Base-by-base conservation (phyloP, 129 eudicot genomes). In the Helianthus annuus region DNA sequence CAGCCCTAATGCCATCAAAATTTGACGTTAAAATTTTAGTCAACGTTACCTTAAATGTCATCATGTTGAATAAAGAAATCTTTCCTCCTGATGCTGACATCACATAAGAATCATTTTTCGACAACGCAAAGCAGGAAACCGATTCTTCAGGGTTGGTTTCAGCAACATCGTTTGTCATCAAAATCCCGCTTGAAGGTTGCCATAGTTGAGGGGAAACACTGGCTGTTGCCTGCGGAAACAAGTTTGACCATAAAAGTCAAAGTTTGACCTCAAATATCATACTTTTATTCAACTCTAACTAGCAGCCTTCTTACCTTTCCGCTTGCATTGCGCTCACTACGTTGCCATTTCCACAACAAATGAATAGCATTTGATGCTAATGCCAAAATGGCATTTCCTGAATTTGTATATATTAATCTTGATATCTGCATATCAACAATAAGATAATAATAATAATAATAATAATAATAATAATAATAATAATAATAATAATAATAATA, bases 81-180 rank as follows among this genome's bases (percentile, higher is more conserved):
- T 69, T 75, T 58, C 82, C 81, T 48, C 90, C 94, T 0, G 94
- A 88, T 39, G 90, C 82, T 13, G 95, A 88, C 68, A 75, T 64
- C 14, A 85, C 76, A 69, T 88, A 88, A 14, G 82, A 85, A 62
- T 85, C 95, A 48, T 88, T 88, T 75, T 85, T 88, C 76, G 95
- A 84, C 73, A 88, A 65, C 4, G 87, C 84, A 80, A 88, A 76
- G 74, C 93, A 87, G 5, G 86, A 63, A 0, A 76, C 77, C 2
- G 57, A 52, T 53, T 71, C 74, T 60, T 77, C 76, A 2, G 71
- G 49, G 59, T 75, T 68, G 13, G 72, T 71, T 46, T 55, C 81
- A 38, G 64, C 65, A n/a, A 77, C 60, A 17, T 79, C 81, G 9
- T 82, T 87, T 10, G 81, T 81, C 89, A 81, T 87, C 15, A 79